Evolutionary conservation across 2,329 filamentous ascomycete genomes (phyloP).

Genomic region (Tolypocladium nubicola): DNA sequence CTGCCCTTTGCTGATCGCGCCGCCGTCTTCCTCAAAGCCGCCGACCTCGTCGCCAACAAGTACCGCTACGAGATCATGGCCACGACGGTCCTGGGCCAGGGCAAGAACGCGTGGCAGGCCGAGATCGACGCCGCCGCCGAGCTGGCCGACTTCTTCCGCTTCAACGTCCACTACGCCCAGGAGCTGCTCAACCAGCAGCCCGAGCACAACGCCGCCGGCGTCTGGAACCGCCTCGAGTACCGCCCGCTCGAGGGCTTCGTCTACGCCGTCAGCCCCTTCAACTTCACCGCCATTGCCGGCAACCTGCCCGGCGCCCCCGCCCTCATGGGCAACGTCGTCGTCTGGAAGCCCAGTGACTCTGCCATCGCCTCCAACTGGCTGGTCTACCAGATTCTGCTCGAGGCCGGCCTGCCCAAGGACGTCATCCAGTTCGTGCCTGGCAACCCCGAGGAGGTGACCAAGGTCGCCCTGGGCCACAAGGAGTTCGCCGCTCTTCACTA

Average conservation of each 20-base stretch:
- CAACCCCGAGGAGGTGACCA: slow-evolving; percentile 74
- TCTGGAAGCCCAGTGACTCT: slow-evolving; percentile 93
- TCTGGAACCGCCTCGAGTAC: slow-evolving; percentile 90
- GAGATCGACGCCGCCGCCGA: slow-evolving; percentile 95
- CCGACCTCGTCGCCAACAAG: slow-evolving; percentile 80
- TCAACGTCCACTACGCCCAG: slow-evolving; percentile 90
- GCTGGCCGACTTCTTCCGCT: slow-evolving; percentile 83
- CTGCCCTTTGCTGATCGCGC: slow-evolving; percentile 85
- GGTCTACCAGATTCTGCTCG: slow-evolving; percentile 79
- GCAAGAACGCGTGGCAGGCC: slow-evolving; percentile 98
- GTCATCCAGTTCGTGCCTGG: slow-evolving; percentile 93
- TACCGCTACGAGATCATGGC: slow-evolving; percentile 97
- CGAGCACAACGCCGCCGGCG: slow-evolving; percentile 66
- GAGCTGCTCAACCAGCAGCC: slow-evolving; percentile 86
- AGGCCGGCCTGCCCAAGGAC: slow-evolving; percentile 79
- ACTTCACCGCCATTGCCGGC: slow-evolving; percentile 90
- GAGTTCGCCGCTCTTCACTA: slow-evolving; percentile 90
- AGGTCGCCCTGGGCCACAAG: slow-evolving; percentile 62
- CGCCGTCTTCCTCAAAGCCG: slow-evolving; percentile 90
- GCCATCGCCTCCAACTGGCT: slow-evolving; percentile 89
- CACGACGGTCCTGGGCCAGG: slow-evolving; percentile 88
- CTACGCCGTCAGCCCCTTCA: slow-evolving; percentile 90
- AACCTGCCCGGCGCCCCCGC: slow-evolving; percentile 78
- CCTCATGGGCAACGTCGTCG: slow-evolving; percentile 83
- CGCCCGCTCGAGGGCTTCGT: slow-evolving; percentile 89